phyloP scores from a whole-genome alignment of 2,329 filamentous ascomycete species.

The Elsinoe arachidis region DNA sequence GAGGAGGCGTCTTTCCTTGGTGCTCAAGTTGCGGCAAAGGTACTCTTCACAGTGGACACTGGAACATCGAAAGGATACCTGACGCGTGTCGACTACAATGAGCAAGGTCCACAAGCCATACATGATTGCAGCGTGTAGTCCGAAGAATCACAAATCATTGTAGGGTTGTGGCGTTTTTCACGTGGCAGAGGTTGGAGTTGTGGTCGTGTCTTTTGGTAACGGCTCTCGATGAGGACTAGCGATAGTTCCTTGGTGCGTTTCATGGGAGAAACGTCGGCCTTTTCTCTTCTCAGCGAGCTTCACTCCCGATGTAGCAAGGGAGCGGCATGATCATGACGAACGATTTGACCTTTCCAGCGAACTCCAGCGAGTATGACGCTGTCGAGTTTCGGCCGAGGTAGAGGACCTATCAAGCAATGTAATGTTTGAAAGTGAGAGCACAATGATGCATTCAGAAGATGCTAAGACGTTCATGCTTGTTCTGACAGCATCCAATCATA shows the following conservation, averaged over 20 bases:
- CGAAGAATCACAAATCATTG: not conserved
- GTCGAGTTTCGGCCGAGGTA: slow-evolving; percentile 4
- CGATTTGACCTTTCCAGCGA: not conserved
- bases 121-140: slow-evolving; percentile 40
- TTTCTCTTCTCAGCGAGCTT: slow-evolving; percentile 6
- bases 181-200: slow-evolving; percentile 1
- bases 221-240: slow-evolving; percentile 1
- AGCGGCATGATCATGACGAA: slow-evolving; percentile 4
- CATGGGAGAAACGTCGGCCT: slow-evolving; percentile 6
- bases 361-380: not conserved
- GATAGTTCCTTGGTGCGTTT: slow-evolving; percentile 5
- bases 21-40: slow-evolving; percentile 74
- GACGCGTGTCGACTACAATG: slow-evolving; percentile 59
- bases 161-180: slow-evolving; percentile 8
- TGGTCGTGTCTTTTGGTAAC: not conserved
- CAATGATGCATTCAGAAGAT: not conserved
- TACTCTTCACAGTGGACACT: slow-evolving; percentile 61
- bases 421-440: not conserved
- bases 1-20: slow-evolving; percentile 84
- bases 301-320: not conserved
- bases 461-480: not conserved
- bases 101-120: slow-evolving; percentile 55
- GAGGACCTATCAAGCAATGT: not conserved
- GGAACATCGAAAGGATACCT: slow-evolving; percentile 61
- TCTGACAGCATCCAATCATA: not conserved